These are phyloP conservation scores for Penicillium decumbens DNA, from an alignment of 2,329 filamentous ascomycete genomes.

Conservation along the genomic window DNA sequence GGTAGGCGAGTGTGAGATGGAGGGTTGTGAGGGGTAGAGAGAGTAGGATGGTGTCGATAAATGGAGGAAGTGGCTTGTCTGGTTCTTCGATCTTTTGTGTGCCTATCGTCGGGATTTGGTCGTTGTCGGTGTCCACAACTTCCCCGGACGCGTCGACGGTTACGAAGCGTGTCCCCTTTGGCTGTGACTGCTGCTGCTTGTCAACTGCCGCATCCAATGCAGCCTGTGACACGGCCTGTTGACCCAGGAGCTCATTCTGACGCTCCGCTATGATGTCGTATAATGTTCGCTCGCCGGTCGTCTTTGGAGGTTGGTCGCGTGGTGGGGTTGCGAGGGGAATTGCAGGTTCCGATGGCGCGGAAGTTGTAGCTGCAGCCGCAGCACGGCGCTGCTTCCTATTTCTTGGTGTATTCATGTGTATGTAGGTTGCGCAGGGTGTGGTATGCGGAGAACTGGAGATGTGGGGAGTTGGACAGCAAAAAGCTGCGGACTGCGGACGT, in stretches of 20 bases:
- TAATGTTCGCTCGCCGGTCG: conserved; percentile 35
- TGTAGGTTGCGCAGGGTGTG: neutral
- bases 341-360: conserved; percentile 9
- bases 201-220: neutral
- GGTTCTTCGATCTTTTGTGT: conserved; percentile 8
- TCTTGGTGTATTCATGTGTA: conserved; percentile 27
- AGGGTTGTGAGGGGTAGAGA: conserved; percentile 42
- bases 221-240: conserved; percentile 4
- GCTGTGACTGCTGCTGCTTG: conserved; percentile 6
- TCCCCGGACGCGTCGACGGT: conserved; percentile 29
- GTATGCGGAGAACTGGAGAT: neutral
- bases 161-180: conserved; percentile 31
- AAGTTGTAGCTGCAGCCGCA: conserved; percentile 19
- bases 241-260: conserved; percentile 32
- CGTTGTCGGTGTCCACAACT: conserved; percentile 16
- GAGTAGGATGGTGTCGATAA: conserved; percentile 44
- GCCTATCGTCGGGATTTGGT: conserved; percentile 7
- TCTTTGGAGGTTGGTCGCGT: conserved; percentile 27
- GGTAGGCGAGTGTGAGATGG: conserved; percentile 44
- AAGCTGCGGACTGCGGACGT: conserved; percentile 1
- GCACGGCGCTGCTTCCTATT: conserved; percentile 43
- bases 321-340: conserved; percentile 20
- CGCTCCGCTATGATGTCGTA: conserved; percentile 45
- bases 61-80: conserved; percentile 31
- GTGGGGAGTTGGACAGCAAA: conserved; percentile 6